A percentile compares a stretch with the other conserved stretches of the same genome.
These are phyloP conservation scores for Boletus subparvulus DNA, from an alignment of 768 basidiomycete genomes.

Conservation along the genomic window DNA sequence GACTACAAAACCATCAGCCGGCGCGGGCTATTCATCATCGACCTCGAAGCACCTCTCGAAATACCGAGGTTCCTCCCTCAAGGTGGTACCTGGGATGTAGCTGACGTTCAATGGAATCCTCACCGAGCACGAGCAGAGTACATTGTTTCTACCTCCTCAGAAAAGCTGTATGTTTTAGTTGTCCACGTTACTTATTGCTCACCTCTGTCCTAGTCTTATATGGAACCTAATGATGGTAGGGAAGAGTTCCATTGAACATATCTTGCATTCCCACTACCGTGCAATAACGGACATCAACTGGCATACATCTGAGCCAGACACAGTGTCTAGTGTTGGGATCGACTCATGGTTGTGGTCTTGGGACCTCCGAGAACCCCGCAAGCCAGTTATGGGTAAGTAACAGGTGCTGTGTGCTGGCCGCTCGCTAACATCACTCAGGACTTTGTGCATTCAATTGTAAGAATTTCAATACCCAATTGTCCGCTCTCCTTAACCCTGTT, in stretches of 20 bases:
- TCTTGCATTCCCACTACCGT: conserved; percentile 86
- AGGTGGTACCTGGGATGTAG: conserved; percentile 95
- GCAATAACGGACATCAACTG: conserved; percentile 99
- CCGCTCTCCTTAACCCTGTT: not conserved
- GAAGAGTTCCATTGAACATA: conserved; percentile 80
- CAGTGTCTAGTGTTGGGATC: conserved; percentile 86
- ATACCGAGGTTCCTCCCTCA: conserved; percentile 94
- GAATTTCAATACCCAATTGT: not conserved
- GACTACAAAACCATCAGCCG: conserved; percentile 43
- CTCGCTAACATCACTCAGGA: conserved; percentile 34
- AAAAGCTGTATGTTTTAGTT: conserved; percentile 66
- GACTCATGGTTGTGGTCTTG: conserved; percentile 95
- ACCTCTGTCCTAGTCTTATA: conserved; percentile 56
- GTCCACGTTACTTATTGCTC: not conserved
- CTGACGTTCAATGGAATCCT: conserved; percentile 92
- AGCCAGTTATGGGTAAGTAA: conserved; percentile 63
- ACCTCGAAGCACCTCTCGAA: conserved; percentile 82
- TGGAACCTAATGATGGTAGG: conserved; percentile 85
- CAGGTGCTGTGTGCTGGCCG: not conserved
- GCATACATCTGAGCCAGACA: conserved; percentile 82
- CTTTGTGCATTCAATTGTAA: conserved; percentile 59
- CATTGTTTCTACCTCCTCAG: conserved; percentile 84
- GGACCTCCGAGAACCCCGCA: conserved; percentile 75
- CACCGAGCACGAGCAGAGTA: conserved; percentile 74
- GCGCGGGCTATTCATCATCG: conserved; percentile 92